phyloP scores from a whole-genome alignment of 306 rosid genomes.

The Acmispon strigosus region DNA sequence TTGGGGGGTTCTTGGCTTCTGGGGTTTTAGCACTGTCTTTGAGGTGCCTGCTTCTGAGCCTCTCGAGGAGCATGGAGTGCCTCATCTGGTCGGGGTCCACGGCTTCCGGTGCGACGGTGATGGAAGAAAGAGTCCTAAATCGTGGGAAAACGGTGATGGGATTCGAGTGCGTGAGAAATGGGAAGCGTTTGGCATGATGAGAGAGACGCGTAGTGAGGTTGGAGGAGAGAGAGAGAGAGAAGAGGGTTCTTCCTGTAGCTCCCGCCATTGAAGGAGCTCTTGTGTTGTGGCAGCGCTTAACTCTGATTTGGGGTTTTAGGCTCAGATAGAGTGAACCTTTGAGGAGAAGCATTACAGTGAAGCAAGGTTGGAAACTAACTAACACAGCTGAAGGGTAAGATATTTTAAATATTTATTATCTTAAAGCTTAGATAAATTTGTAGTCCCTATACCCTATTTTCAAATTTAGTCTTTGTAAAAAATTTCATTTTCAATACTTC shows the following conservation, averaged over 20 bases:
- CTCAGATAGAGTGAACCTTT: neutral
- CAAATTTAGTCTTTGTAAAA: no score
- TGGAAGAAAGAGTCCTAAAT: conserved; percentile 57
- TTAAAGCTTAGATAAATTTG: no score
- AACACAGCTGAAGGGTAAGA: neutral
- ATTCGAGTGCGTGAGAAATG: conserved; percentile 33
- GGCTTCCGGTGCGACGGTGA: conserved; percentile 20
- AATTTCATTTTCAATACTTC: no score
- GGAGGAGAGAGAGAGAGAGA: conserved; percentile 32
- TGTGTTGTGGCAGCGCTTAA: neutral
- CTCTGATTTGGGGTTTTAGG: conserved; percentile 12
- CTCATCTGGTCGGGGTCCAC: conserved; percentile 30
- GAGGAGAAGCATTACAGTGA: neutral
- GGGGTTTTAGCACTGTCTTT: conserved; percentile 30
- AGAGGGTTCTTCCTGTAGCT: conserved; percentile 52
- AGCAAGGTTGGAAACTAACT: neutral
- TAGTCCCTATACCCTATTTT: no score
- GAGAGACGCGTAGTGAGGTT: conserved; percentile 36
- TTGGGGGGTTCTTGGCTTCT: neutral
- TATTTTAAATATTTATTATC: no score
- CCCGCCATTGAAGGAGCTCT: conserved; percentile 30
- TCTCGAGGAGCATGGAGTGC: conserved; percentile 69
- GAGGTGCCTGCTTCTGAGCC: conserved; percentile 63
- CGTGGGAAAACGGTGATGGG: conserved; percentile 29
- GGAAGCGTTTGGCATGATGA: conserved; percentile 25